phyloP scores from a whole-genome alignment of 495 filamentous ascomycete genomes.

The Pseudoneurospora amorphoporcata region DNA sequence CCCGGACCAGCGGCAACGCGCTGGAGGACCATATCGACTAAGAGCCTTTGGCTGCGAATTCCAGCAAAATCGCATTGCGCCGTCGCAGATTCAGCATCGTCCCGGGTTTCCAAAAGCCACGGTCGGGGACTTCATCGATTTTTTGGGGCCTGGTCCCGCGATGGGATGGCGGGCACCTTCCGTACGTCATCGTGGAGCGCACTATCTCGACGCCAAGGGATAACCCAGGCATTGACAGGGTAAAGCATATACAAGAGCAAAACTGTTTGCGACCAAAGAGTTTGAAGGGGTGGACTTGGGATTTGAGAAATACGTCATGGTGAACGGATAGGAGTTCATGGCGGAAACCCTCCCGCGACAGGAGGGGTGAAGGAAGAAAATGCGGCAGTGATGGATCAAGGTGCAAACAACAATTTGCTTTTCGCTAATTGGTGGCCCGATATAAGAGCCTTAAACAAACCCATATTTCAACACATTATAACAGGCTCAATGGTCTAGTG shows the following conservation, averaged over 20 bases:
- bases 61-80: background rate
- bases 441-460: rapidly evolving
- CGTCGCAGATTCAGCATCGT: background rate
- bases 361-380: background rate
- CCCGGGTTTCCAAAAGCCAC: too few species aligned
- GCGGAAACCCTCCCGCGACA: background rate
- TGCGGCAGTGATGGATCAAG: background rate
- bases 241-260: background rate
- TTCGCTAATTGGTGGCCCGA: background rate
- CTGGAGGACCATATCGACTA: too few species aligned
- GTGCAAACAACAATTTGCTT: background rate
- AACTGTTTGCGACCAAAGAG: background rate
- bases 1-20: background rate
- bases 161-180: background rate
- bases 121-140: background rate
- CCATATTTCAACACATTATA: background rate
- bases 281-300: background rate
- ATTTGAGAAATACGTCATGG: background rate
- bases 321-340: too few species aligned
- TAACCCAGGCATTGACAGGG: background rate
- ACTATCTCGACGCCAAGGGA: background rate
- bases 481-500: background rate
- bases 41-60: too few species aligned
- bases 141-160: background rate
- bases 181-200: background rate